A percentile compares a stretch with the other conserved stretches of the same genome.
Conservation (phyloP, 1,139 yeast genomes). For the Debaryomycetaceae sp. region DNA sequence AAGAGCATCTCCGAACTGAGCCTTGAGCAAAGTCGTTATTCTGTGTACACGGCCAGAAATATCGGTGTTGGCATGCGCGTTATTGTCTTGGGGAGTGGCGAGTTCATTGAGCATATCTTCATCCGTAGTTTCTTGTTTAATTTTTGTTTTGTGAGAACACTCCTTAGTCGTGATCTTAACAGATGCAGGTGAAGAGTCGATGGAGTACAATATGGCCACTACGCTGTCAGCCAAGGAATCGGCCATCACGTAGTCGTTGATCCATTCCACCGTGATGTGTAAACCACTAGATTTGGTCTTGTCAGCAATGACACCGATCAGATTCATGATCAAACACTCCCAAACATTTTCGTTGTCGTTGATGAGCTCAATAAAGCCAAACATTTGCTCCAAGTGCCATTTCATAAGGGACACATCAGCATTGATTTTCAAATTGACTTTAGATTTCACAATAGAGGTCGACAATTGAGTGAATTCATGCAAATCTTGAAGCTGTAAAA, state of each 20-base stretch:
- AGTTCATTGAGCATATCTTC: conserved; percentile 11
- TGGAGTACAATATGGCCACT: conserved; percentile 82
- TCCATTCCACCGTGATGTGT: conserved; percentile 77
- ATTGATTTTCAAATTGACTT: conserved; percentile 72
- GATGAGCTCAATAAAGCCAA: conserved; percentile 74
- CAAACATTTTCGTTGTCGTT: conserved; percentile 57
- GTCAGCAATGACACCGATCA: conserved; percentile 47
- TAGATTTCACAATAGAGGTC: conserved; percentile 79
- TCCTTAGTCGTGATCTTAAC: conserved; percentile 73
- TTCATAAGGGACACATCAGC: conserved; percentile 77
- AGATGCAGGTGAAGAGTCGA: conserved; percentile 93
- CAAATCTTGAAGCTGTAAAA: conserved; percentile 79
- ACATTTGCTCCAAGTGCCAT: conserved; percentile 95
- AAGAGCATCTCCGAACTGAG: conserved; percentile 87
- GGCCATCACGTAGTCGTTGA: conserved; percentile 74
- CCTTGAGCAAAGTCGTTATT: conserved; percentile 60
- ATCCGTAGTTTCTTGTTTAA: conserved; percentile 11
- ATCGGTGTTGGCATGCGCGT: conserved; percentile 33
- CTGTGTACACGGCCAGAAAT: conserved; percentile 57
- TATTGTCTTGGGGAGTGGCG: conserved; percentile 14
- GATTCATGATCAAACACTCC: conserved; percentile 49
- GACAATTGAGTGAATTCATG: conserved; percentile 86
- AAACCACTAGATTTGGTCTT: conserved; percentile 32
- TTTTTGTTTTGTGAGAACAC: conserved; percentile 38
- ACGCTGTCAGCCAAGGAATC: conserved; percentile 95